phyloP scores from a whole-genome alignment of 2,329 filamentous ascomycete species.

The Fusarium brevicatenulatum region DNA sequence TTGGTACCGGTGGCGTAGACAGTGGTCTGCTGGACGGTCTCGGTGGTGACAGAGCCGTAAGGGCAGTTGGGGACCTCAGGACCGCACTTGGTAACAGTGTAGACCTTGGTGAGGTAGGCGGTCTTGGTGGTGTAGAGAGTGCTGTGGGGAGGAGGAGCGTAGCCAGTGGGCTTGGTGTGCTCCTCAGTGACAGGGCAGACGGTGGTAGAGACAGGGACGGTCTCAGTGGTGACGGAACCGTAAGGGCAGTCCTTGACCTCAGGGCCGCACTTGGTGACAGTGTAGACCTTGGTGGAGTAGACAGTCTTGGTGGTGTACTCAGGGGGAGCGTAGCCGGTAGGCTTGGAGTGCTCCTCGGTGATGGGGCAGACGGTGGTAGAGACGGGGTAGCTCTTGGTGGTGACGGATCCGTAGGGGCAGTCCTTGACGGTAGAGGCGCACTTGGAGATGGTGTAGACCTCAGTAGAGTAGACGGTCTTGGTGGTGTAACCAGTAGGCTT shows the following conservation, averaged over 20 bases:
- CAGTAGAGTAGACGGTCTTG: slow-evolving; percentile 38
- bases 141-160: slow-evolving; percentile 27
- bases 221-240: slow-evolving; percentile 44
- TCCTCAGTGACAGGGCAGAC: slow-evolving; percentile 23
- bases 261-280: slow-evolving; percentile 46
- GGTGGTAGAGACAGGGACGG: slow-evolving; percentile 3
- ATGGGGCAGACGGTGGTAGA: slow-evolving; percentile 37
- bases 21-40: slow-evolving; percentile 22
- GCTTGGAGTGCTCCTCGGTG: slow-evolving; percentile 30
- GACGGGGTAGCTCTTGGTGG: slow-evolving; percentile 31
- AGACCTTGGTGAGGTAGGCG: slow-evolving; percentile 47
- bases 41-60: slow-evolving; percentile 46
- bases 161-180: slow-evolving; percentile 27
- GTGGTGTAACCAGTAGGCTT: slow-evolving; percentile 42
- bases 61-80: slow-evolving; percentile 47
- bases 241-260: slow-evolving; percentile 45
- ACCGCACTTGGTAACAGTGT: slow-evolving; percentile 48
- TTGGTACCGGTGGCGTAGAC: slow-evolving; percentile 26
- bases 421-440: slow-evolving; percentile 45
- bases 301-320: slow-evolving; percentile 49
- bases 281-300: slow-evolving; percentile 48
- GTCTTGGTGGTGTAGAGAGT: slow-evolving; percentile 48
- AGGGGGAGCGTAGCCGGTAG: slow-evolving; percentile 30
- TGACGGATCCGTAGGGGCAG: slow-evolving; percentile 40
- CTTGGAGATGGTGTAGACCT: slow-evolving; percentile 30